Evolutionary conservation across 306 rosid species (phyloP).

Genomic region (Comarum palustre): DNA sequence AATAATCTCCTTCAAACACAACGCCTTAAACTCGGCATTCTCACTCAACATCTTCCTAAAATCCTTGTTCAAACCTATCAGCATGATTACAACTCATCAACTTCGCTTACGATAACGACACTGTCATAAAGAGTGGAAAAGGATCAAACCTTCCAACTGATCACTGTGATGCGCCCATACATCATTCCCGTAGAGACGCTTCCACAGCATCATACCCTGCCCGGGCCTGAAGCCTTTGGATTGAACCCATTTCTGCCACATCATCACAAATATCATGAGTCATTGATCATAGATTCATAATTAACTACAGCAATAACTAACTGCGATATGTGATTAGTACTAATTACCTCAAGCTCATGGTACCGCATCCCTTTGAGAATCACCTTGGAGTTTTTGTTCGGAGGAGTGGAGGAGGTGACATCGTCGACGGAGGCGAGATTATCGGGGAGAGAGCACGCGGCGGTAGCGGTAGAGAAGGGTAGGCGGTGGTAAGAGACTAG

Average conservation of each 20-base stretch:
- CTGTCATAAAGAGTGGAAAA: not conserved
- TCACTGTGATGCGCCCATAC: slow-evolving; percentile 70
- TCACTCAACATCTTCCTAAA: slow-evolving; percentile 77
- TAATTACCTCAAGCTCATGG: slow-evolving; percentile 62
- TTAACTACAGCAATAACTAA: not conserved
- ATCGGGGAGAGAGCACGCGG: slow-evolving; percentile 14
- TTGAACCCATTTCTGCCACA: slow-evolving; percentile 75
- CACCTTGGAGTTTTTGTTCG: slow-evolving; percentile 37
- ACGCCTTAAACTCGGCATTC: slow-evolving; percentile 67
- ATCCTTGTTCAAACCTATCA: slow-evolving; percentile 75
- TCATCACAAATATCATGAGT: slow-evolving; percentile 9
- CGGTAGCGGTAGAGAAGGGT: slow-evolving; percentile 37
- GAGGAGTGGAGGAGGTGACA: slow-evolving; percentile 25
- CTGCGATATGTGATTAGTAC: not conserved
- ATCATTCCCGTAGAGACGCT: slow-evolving; percentile 72
- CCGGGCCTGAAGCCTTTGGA: slow-evolving; percentile 80
- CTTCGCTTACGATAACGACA: not conserved
- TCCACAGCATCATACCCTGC: slow-evolving; percentile 93
- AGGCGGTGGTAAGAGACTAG: slow-evolving; percentile 32
- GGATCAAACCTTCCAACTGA: slow-evolving; percentile 60
- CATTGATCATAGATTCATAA: not conserved
- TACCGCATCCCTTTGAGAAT: slow-evolving; percentile 80
- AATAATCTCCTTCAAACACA: slow-evolving; percentile 55
- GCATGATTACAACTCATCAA: not conserved
- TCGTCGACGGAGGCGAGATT: slow-evolving; percentile 30